A percentile compares a stretch with the other conserved stretches of the same genome.
Evolutionary conservation across 768 basidiomycete species (phyloP).

Genomic region (Boletus pseudo-olivaceus): DNA sequence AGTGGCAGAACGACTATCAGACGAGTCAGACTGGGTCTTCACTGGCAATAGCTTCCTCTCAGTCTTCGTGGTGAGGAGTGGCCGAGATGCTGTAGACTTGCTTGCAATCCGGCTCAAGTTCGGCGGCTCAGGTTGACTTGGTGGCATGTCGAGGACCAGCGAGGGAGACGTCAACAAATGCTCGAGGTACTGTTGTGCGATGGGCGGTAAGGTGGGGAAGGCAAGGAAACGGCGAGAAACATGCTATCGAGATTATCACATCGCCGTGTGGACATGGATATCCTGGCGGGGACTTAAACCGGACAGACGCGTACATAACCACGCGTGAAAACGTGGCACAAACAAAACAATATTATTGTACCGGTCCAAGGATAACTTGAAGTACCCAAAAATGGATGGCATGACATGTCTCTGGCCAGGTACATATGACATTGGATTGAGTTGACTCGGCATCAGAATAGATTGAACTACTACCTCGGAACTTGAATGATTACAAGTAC

Average conservation of each 20-base stretch:
- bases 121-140: not conserved
- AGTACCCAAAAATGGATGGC: no score
- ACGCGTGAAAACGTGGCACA: no score
- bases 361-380: no score
- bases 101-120: not conserved
- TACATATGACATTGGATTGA: no score
- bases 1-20: constrained; percentile 1
- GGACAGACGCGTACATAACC: not conserved
- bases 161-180: constrained; percentile 8
- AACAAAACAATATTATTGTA: no score
- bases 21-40: constrained; percentile 3
- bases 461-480: not conserved
- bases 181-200: no score
- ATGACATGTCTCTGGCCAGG: no score
- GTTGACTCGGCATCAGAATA: no score
- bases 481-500: not conserved
- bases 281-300: not conserved
- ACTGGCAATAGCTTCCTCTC: constrained; percentile 12
- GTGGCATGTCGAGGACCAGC: constrained; percentile 10
- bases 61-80: constrained; percentile 5
- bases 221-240: not conserved
- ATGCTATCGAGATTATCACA: not conserved
- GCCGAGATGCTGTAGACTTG: not conserved
- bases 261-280: not conserved
- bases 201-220: not conserved